Evolutionary conservation across 148 eudicot genomes (phyloP).

Genomic region (Rhododendron kiyosumense): DNA sequence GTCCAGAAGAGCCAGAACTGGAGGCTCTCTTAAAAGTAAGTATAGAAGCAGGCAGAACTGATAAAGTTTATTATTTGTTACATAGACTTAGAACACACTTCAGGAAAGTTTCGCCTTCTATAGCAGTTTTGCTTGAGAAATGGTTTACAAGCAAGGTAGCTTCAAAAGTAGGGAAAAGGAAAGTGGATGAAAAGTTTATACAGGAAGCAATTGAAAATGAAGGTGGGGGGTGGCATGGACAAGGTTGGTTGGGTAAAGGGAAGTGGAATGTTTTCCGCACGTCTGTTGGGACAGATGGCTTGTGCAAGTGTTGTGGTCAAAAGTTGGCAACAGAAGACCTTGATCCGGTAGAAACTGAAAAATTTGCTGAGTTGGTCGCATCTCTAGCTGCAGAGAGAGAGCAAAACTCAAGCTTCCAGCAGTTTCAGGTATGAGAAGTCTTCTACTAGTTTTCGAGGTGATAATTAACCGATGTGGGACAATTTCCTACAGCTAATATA

Average conservation of each 20-base stretch:
- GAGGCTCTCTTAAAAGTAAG: conserved; percentile 74
- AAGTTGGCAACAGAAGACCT: conserved; percentile 76
- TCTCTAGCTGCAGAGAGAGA: conserved; percentile 64
- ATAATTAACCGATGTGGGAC: too few relatives aligned
- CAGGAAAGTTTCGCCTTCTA: conserved; percentile 50
- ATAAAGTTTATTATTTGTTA: conserved; percentile 70
- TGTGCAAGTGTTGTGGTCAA: conserved; percentile 73
- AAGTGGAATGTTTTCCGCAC: conserved; percentile 61
- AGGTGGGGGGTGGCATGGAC: conserved; percentile 97
- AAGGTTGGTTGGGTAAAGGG: conserved; percentile 84
- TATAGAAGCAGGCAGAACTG: conserved; percentile 51
- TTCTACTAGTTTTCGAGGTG: background rate
- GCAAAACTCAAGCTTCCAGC: conserved; percentile 67
- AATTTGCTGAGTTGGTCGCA: conserved; percentile 83
- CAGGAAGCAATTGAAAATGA: conserved; percentile 44
- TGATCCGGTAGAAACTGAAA: conserved; percentile 84
- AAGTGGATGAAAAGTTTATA: conserved; percentile 50
- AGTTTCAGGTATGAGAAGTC: conserved; percentile 65
- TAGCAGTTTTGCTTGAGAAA: conserved; percentile 59
- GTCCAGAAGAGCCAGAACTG: conserved; percentile 81
- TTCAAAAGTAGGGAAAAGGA: conserved; percentile 65
- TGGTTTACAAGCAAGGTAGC: conserved; percentile 72
- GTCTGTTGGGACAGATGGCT: conserved; percentile 49
- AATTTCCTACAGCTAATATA: background rate
- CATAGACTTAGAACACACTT: conserved; percentile 69